phyloP scores from a whole-genome alignment of 495 filamentous ascomycete species.

The Aspergillus bridgeri region DNA sequence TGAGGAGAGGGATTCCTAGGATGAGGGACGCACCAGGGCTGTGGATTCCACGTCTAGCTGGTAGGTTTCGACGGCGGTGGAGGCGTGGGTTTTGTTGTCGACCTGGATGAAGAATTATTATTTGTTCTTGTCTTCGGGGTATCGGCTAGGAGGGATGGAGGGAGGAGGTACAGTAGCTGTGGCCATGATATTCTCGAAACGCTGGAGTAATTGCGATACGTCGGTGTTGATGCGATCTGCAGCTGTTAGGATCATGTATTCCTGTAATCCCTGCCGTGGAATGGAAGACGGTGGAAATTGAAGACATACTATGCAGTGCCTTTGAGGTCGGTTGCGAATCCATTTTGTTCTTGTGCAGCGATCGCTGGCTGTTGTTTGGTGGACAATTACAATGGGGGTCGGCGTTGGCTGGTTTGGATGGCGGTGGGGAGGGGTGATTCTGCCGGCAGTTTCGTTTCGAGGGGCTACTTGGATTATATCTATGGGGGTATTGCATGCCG shows the following conservation, averaged over 20 bases:
- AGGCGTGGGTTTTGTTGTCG: conserved; percentile 34
- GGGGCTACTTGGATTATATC: not conserved
- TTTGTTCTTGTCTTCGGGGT: too few species aligned
- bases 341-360: conserved; percentile 21
- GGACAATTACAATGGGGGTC: not conserved
- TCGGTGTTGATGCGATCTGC: conserved; percentile 53
- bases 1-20: not conserved
- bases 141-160: too few species aligned
- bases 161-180: conserved; percentile 47
- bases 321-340: conserved; percentile 38
- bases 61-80: conserved; percentile 56
- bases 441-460: conserved; percentile 12
- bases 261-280: too few species aligned
- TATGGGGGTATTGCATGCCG: too few species aligned
- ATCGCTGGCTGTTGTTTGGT: not conserved
- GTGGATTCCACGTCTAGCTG: conserved; percentile 63
- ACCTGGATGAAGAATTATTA: conserved; percentile 20
- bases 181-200: conserved; percentile 60
- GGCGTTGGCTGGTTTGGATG: conserved; percentile 5
- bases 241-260: too few species aligned
- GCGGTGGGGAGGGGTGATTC: conserved; percentile 10
- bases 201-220: conserved; percentile 53
- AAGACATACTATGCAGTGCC: conserved; percentile 34
- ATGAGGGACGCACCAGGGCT: conserved; percentile 50
- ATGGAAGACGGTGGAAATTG: too few species aligned